phyloP scores from a whole-genome alignment of 345 rosid genomes.

The Hevea brasiliensis region DNA sequence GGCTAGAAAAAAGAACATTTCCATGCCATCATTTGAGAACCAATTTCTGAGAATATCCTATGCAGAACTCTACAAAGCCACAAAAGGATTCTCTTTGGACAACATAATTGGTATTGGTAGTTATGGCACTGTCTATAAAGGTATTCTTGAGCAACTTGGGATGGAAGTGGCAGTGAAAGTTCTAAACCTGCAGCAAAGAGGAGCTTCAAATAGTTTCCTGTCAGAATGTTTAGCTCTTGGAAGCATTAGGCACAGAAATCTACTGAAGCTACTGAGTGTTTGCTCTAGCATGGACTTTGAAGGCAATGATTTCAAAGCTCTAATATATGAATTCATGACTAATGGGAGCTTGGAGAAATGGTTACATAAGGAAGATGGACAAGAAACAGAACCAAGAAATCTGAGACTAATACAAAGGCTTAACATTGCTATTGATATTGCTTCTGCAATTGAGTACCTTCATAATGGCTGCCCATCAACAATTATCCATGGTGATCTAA shows the following conservation, averaged over 20 bases:
- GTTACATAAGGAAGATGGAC: constrained; percentile 28
- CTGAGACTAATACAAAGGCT: background rate
- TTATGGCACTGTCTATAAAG: constrained; percentile 28
- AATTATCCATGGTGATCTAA: constrained; percentile 23
- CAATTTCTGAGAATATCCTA: constrained; percentile 26
- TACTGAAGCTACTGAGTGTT: constrained; percentile 36
- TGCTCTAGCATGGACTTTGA: constrained; percentile 39
- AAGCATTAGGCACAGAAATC: constrained; percentile 42
- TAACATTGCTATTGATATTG: constrained; percentile 19
- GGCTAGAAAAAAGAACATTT: background rate
- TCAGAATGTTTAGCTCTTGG: constrained; percentile 46
- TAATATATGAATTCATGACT: constrained; percentile 46
- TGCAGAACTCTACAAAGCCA: constrained; percentile 27
- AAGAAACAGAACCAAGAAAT: background rate
- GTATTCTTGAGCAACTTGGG: constrained; percentile 18
- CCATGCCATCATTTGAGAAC: background rate
- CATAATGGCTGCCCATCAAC: constrained; percentile 9
- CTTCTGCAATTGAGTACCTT: constrained; percentile 21
- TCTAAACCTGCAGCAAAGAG: constrained; percentile 35
- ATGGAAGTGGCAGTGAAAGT: constrained; percentile 36
- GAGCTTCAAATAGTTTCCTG: constrained; percentile 49
- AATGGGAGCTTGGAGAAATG: constrained; percentile 51
- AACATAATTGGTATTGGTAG: constrained; percentile 34
- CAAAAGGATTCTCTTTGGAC: constrained; percentile 22
- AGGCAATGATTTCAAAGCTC: constrained; percentile 55